Conservation (phyloP, 306 rosid species). For the barrel medic (Medicago truncatula) region MtrunA17r5.0-ANR NC_053044.1:51600501-51601000, state of each 20-base stretch:
- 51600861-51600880: background rate
- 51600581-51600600: too few species aligned
- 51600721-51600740: background rate
- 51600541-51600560: too few species aligned
- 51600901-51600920: slow-evolving; percentile 2
- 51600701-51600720: background rate
- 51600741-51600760: background rate
- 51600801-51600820: slow-evolving; percentile 31
- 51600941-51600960: slow-evolving; percentile 8
- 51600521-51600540: too few species aligned
- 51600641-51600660: slow-evolving; percentile 7
- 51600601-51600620: background rate
- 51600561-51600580: too few species aligned
- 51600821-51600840: slow-evolving; percentile 6
- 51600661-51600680: slow-evolving; percentile 16
- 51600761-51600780: slow-evolving; percentile 10
- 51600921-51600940: slow-evolving; percentile 4
- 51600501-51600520: too few species aligned
- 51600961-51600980: slow-evolving; percentile 13
- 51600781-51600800: slow-evolving; percentile 7
- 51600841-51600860: slow-evolving; percentile 4
- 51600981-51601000: slow-evolving; percentile 14
- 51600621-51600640: slow-evolving; percentile 17
- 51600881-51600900: slow-evolving; percentile 1
- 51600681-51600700: background rate